Base-by-base conservation (phyloP, 768 basidiomycete genomes). In the Podaxis sp. region DNA sequence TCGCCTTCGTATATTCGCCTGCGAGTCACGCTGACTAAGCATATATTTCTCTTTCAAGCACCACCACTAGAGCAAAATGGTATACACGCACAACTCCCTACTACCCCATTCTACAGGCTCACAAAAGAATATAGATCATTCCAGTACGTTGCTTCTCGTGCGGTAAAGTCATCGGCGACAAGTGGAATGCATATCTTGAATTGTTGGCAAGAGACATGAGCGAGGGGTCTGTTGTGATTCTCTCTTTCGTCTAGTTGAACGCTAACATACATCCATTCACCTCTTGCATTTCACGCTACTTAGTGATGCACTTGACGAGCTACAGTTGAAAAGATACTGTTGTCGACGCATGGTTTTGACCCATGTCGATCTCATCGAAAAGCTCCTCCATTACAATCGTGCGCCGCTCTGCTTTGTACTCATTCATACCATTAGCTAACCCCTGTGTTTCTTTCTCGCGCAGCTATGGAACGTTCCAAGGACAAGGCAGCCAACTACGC, bases 261-360 rank as follows among this genome's bases (percentile, higher is more conserved):
- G 13, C 22, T 39, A 1, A 33, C 42, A 24, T 19, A 1, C 33
- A 3, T 36, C 12, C 15, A 44, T 4, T 15, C 26, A 0, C 26
- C 4, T 11, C 58, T 17, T 17, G 26, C 4, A 46, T 52, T 44
- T 51, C 4, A 28, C 26, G 13, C 22, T 51, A 13, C 22, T 48
- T 66, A 96, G 95, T 68, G 94, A 96, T 59, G 94, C 95, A 4
- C 82, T 97, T 49, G 94, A 96, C 65, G 87, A 91, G 68, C 79
- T 96, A 1, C 91, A 95, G 67, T 77, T 99, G 51, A 96, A 93
- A 75, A 80, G 96, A 60, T 99, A 99, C 71, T 99, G 96, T 76
- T 98, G 96, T 76, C 84, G 96, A 52, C 86, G 96, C 52, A 99
- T 98, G 96, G 93, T 99, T 4, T 79, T 98, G 59, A 98, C 96